Evolutionary conservation across 768 basidiomycete species (phyloP).

Genomic region (Neoboletus brunneissimus): DNA sequence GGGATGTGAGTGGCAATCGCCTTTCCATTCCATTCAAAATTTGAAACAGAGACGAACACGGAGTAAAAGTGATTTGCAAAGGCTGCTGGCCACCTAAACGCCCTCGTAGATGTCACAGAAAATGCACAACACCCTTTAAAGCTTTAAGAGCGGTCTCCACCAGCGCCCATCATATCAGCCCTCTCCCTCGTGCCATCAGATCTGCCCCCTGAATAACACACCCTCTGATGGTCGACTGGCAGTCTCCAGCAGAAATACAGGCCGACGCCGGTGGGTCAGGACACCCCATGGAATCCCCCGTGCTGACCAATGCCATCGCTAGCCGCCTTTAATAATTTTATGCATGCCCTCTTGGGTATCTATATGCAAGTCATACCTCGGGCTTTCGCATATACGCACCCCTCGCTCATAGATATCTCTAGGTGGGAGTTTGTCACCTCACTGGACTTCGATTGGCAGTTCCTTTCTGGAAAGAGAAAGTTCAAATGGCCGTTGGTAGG

Average conservation of each 20-base stretch:
- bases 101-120: constrained; percentile 17
- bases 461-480: constrained; percentile 50
- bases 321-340: constrained; percentile 47
- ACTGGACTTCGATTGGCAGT: constrained; percentile 63
- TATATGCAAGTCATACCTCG: constrained; percentile 48
- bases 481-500: constrained; percentile 69
- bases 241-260: constrained; percentile 43
- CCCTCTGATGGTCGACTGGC: constrained; percentile 55
- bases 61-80: constrained; percentile 6
- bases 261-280: constrained; percentile 44
- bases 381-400: constrained; percentile 6
- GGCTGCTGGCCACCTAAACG: constrained; percentile 14
- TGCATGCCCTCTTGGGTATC: constrained; percentile 57
- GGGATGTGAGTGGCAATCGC: constrained; percentile 3
- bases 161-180: background rate
- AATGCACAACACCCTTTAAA: background rate
- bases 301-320: constrained; percentile 6
- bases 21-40: constrained; percentile 3
- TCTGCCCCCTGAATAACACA: constrained; percentile 4
- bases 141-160: constrained; percentile 3
- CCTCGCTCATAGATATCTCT: background rate
- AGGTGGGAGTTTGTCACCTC: constrained; percentile 71
- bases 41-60: background rate
- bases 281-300: background rate
- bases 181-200: background rate